Conservation (phyloP, 169 alveolate species). For the Besnoitia besnoiti region DNA sequence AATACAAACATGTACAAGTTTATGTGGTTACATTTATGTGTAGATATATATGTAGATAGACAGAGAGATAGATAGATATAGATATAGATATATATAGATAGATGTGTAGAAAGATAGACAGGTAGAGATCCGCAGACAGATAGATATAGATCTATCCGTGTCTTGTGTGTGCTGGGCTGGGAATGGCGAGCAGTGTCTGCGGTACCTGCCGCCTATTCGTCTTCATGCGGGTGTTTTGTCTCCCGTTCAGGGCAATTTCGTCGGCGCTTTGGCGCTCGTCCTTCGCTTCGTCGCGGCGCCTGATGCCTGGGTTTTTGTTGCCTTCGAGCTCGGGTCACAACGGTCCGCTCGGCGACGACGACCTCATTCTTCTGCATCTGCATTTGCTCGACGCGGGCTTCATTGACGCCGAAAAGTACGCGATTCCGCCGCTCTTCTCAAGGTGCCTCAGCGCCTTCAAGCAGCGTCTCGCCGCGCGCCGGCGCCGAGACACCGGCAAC, state of each 20-base stretch:
- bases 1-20: not conserved
- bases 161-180: not conserved
- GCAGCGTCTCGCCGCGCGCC: too few relatives aligned
- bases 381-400: not conserved
- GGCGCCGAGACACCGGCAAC: too few relatives aligned
- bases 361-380: not conserved
- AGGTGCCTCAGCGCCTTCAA: too few relatives aligned
- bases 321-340: not conserved
- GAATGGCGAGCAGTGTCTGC: not conserved
- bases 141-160: not conserved
- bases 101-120: not conserved
- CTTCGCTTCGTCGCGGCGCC: not conserved
- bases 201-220: not conserved
- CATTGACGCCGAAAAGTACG: not conserved
- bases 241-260: too few relatives aligned
- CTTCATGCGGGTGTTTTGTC: not conserved
- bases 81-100: not conserved
- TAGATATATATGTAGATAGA: not conserved
- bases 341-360: not conserved
- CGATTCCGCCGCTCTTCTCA: too few relatives aligned
- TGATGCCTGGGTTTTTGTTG: not conserved
- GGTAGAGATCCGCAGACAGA: not conserved
- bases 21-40: not conserved
- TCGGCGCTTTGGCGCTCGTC: not conserved
- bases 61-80: not conserved